Evolutionary conservation across 495 filamentous ascomycete species (phyloP).

Genomic region (Neurospora sp.): DNA sequence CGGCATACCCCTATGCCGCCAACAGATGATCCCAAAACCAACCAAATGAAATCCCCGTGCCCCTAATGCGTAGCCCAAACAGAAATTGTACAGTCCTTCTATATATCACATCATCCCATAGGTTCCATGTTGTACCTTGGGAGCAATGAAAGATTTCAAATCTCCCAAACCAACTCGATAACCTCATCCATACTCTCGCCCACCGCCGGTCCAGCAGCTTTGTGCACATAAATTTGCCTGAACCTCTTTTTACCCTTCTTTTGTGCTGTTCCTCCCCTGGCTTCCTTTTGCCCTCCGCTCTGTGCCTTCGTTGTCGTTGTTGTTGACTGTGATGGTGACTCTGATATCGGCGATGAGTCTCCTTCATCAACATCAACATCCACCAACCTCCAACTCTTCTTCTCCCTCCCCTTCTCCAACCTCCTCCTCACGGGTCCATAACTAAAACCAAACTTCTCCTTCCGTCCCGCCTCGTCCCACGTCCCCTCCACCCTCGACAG

Average conservation of each 20-base stretch:
- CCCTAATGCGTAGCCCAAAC: background rate
- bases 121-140: no score
- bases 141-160: background rate
- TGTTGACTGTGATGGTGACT: background rate
- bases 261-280: background rate
- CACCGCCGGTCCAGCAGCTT: constrained; percentile 1
- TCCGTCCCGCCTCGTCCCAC: constrained; percentile 41
- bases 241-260: constrained; percentile 3
- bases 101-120: background rate
- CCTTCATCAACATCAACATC: constrained; percentile 3
- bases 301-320: background rate
- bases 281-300: background rate
- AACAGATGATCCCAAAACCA: background rate
- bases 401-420: constrained; percentile 9
- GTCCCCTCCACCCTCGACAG: constrained; percentile 51
- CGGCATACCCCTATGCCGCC: background rate
- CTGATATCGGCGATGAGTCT: background rate
- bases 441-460: constrained; percentile 34
- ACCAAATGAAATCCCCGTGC: background rate
- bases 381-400: constrained; percentile 28
- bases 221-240: constrained; percentile 20
- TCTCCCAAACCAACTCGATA: constrained; percentile 24
- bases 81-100: background rate
- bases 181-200: constrained; percentile 19
- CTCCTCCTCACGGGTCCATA: constrained; percentile 40